Evolutionary conservation across 2,329 filamentous ascomycete genomes (phyloP), one percentile per base, ranked within the genome.

Genomic region (Fusarium acutatum): DNA sequence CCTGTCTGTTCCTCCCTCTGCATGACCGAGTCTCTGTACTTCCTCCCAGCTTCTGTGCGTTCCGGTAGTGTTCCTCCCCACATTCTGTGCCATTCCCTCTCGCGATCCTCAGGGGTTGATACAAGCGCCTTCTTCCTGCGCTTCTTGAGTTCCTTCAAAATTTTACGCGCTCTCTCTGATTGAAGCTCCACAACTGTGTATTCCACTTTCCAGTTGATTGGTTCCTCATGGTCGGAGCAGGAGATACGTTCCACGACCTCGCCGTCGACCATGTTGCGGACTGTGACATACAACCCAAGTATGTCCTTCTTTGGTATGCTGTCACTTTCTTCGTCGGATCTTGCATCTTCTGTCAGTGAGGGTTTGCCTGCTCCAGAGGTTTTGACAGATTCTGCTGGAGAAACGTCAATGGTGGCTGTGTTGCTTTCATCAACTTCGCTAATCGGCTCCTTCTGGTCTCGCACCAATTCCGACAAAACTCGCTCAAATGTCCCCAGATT

Each of bases 181-280:
- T 81, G 59, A 5, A 95, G 84, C 72, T 95, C 92, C 50, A 88
- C 87, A 53, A 98, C 83, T 40, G 91, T 87, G 81, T 97, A 98
- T 75, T 96, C 90, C n/a, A 98, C 84, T 1, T 83, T 81, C 95
- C 95, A 98, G 24, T 41, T 17, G 12, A 9, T 34, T 8, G 63
- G 32, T n/a, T 61, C 28, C 20, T 26, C 26, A 6, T 20, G 12
- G 18, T 12, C 20, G 18, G 24, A n/a, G n/a, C 22, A 11, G 4
- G 50, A 72, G 0, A 94, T 93, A 7, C 94, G 90, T 0, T 84
- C 79, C 3, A 94, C 89, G 60, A 88, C 87, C 18, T 84, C 60
- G 24, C 88, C 91, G 77, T 96, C 92, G 60, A 97, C 88, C 72
- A 88, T 89, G 84, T 93, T 96, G 73, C 89, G 89, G 56, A 94